phyloP scores from a whole-genome alignment of 352 stramenopile genomes.

The Globisporangium irregulare region DNA sequence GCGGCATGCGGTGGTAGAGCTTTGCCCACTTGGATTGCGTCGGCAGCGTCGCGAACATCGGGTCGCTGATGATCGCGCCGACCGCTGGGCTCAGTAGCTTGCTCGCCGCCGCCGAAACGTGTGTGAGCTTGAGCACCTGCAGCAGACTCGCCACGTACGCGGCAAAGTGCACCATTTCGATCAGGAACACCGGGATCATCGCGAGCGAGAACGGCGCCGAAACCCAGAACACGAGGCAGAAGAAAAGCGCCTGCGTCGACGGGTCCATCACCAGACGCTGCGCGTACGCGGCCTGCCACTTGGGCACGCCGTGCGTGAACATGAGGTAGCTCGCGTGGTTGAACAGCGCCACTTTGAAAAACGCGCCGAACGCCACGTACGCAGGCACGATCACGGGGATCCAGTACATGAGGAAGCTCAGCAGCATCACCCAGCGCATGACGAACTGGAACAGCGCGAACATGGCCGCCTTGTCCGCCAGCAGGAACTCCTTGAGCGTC shows the following conservation, averaged over 20 bases:
- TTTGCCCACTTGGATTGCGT: slow-evolving; percentile 73
- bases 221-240: slow-evolving; percentile 85
- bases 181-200: slow-evolving; percentile 71
- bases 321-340: slow-evolving; percentile 79
- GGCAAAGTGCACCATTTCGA: slow-evolving; percentile 79
- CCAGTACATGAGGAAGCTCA: slow-evolving; percentile 78
- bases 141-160: slow-evolving; percentile 62
- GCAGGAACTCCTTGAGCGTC: slow-evolving; percentile 48
- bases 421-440: slow-evolving; percentile 58
- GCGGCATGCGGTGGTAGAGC: slow-evolving; percentile 77
- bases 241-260: slow-evolving; percentile 80
- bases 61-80: slow-evolving; percentile 57
- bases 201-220: slow-evolving; percentile 72
- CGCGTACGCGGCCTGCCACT: slow-evolving; percentile 71
- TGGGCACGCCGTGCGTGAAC: slow-evolving; percentile 75
- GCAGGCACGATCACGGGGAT: slow-evolving; percentile 40
- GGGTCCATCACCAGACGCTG: slow-evolving; percentile 81
- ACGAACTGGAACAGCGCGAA: slow-evolving; percentile 75
- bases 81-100: slow-evolving; percentile 58
- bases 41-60: slow-evolving; percentile 49
- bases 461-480: slow-evolving; percentile 53
- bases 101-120: slow-evolving; percentile 41
- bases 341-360: slow-evolving; percentile 81
- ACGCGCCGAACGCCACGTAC: slow-evolving; percentile 52
- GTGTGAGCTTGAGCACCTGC: slow-evolving; percentile 44